Base-by-base conservation (phyloP, 1,139 yeast genomes). In the Hemisphaericaspora lyxosophila region DNA sequence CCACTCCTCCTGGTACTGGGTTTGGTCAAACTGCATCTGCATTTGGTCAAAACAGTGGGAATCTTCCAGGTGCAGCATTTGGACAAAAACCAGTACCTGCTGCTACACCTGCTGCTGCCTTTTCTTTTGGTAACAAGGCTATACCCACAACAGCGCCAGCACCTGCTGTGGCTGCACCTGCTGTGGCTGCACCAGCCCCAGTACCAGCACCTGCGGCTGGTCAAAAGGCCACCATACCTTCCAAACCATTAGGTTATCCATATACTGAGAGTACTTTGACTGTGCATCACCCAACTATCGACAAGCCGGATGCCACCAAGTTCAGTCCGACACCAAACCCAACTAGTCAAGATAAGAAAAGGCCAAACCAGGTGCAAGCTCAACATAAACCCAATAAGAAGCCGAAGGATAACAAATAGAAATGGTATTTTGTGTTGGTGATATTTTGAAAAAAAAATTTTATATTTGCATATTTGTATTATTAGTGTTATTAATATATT, bases 261-360 rank as follows among this genome's bases (percentile, higher is more conserved):
- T 57, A 47, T 35, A 57, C 60, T 3, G 70, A 64, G 38, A 53
- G 60, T 23, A 61, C 69, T 1, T 54, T 62, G 35, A 62, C 63
- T 4, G 67, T 63, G 14, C 64, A 57, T 38, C 56, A 59, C 23
- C 70, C 68, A 13, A 46, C 53, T 2, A 42, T 44, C 25, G 45
- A 42, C 9, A 43, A 42, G 22, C 40, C 46, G 14, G 51, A 47
- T 7, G 36, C 40, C 9, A 39, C 35, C 12, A 46, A 45, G 28
- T 31, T 35, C 24, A 36, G 43, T 27, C 41, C 40, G 12, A 16
- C 29, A 14, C 40, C 43, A 34, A 36, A 34, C 24, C 22, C 39
- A 22, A 20, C 29, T 4, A 29, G 23, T 20, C 41, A 36, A 9
- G 32, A 39, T 14, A 45, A 38, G 16, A 40, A 40, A 16, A 37